A percentile compares a stretch with the other conserved stretches of the same genome.
Conservation (phyloP, 2,329 filamentous ascomycete species). For the Paecilomyces sp. region DNA sequence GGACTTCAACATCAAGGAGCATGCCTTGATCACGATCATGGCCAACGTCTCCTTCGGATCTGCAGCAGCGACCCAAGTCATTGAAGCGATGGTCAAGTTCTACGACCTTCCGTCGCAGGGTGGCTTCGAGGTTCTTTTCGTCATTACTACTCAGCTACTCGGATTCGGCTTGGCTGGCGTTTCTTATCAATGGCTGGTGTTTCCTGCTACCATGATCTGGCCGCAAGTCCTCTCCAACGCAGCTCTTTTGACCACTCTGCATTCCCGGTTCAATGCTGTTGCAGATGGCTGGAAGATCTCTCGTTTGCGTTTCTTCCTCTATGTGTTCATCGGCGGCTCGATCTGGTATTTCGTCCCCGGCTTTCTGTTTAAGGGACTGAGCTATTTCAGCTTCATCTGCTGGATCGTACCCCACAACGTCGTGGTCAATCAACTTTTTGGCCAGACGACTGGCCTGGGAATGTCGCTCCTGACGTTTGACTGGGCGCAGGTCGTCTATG, state of each 20-base stretch:
- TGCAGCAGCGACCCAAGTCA: slow-evolving; percentile 29
- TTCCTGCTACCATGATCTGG: slow-evolving; percentile 60
- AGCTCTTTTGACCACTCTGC: slow-evolving; percentile 37
- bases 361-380: slow-evolving; percentile 61
- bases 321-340: slow-evolving; percentile 23
- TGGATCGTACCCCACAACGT: slow-evolving; percentile 64
- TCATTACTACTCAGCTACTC: slow-evolving; percentile 55
- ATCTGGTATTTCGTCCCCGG: slow-evolving; percentile 46
- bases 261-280: slow-evolving; percentile 23
- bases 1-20: slow-evolving; percentile 33
- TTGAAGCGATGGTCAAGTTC: slow-evolving; percentile 38
- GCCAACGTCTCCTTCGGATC: slow-evolving; percentile 43
- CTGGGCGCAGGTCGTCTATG: slow-evolving; percentile 66
- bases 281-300: slow-evolving; percentile 38
- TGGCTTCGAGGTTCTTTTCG: slow-evolving; percentile 54
- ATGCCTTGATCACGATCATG: slow-evolving; percentile 39
- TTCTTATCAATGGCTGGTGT: slow-evolving; percentile 50
- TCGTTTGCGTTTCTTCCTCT: slow-evolving; percentile 29
- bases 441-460: slow-evolving; percentile 59
- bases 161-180: slow-evolving; percentile 59
- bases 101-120: slow-evolving; percentile 53
- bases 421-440: slow-evolving; percentile 66
- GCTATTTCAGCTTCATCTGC: slow-evolving; percentile 63
- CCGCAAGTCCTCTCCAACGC: slow-evolving; percentile 49
- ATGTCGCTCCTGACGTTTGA: slow-evolving; percentile 67